Evolutionary conservation across 345 rosid species (phyloP), one percentile per base, ranked within the genome.

Genomic region (Citrus inodora): DNA sequence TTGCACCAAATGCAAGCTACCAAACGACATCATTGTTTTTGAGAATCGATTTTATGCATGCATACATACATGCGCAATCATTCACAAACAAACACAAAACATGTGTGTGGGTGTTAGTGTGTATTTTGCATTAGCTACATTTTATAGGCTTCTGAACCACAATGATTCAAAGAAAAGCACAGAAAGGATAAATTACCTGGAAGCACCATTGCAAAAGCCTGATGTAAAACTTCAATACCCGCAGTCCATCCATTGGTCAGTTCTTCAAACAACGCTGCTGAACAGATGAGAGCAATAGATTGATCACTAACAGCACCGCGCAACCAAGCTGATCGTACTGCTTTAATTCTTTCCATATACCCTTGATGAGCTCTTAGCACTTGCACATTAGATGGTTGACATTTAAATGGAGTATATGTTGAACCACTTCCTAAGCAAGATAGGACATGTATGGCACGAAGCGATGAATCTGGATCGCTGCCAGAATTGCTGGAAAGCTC

Each of bases 281-380:
- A 85, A 84, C 94, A 90, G 79, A 89, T 83, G 40, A 94, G 82
- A 71, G 97, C 95, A 78, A 88, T 80, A 79, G 98, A 89, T 48
- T 86, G 92, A 86, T 96, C 94, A 77, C 89, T 88, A 71, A 91
- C 80, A 74, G 78, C 72, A 83, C 99, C 97, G 71, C 76, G 92
- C 30, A 82, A 58, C 98, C 98, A 96, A 79, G 91, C 82, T 67
- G 93, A 87, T 79, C 84, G 82, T 59, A 89, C 83, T 71, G 83
- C 77, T 85, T 83, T 92, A 74, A 90, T 68, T 82, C 78, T 88
- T 68, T 96, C 98, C 80, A 84, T 89, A 78, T 89, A 92, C 38
- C 99, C 98, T 80, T 91, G 99, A 77, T 85, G 98, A 13, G 97
- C 97, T 87, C 94, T 91, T 73, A 96, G 88, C 75, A 96, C 74